Evolutionary conservation across 495 filamentous ascomycete genomes (phyloP), one percentile per base, ranked within the genome.

Genomic region (Bathelium albidoporum): DNA sequence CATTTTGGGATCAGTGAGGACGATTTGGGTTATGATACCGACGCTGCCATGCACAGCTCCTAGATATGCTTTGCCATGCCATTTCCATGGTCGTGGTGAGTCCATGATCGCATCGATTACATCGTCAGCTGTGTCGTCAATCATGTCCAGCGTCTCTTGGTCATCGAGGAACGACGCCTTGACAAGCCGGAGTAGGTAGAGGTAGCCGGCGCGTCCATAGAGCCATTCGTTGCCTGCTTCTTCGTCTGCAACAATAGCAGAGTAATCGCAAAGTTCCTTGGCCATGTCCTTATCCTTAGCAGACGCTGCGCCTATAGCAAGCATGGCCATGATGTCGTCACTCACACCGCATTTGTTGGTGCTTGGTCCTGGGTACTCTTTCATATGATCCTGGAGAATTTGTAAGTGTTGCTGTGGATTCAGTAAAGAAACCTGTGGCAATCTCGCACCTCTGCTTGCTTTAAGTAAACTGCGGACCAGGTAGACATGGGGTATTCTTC

Each of bases 1-100:
- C 29, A 62, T 64, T 24, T 58, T 32, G 10, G 74, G 70, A 60
- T 78, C 73, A 26, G 82, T 80, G 5, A 87, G 74, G 0, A 85
- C 77, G n/a, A 87, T 69, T 68, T 88, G 85, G 4, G 79, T 81
- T 59, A 88, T 72, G 70, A 86, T 87, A 0, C 85, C 83, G 41
- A 86, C 77, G 3, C 77, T 73, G 9, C 86, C 86, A 65, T 88
- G 84, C 1, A 77, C 81, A 2, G 85, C 82, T 39, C 86, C 86
- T 3, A 85, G 65, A 68, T 85, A 87, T 0, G 77, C 72, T 34
- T 78, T 81, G n/a, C 76, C 78, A 59, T 82, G 79, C 82, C 81
- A 87, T 58, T 68, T 76, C 85, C 85, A 87, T 64, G 82, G 63
- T 65, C 81, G 52, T 66, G 77, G 61, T 29, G 70, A 65, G 1